Evolutionary conservation across 352 stramenopile species (phyloP).

Genomic region (Phytophthora quininea): DNA sequence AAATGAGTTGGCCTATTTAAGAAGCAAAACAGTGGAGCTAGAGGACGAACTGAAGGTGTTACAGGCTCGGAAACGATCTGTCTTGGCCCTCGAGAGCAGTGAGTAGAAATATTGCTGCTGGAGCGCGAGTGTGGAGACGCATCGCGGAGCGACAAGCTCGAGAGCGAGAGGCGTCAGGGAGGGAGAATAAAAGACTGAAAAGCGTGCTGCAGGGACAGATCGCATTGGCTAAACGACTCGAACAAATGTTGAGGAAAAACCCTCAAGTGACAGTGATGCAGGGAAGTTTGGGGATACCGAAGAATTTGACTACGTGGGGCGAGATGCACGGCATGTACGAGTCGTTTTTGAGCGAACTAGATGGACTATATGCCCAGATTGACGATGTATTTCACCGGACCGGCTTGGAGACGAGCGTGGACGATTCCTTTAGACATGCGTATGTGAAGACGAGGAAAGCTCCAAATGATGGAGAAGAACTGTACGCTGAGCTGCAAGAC

Average conservation of each 20-base stretch:
- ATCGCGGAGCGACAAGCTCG: slow-evolving; percentile 55
- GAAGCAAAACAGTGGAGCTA: slow-evolving; percentile 48
- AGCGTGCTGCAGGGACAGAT: slow-evolving; percentile 53
- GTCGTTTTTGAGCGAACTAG: slow-evolving; percentile 44
- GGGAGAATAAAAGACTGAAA: slow-evolving; percentile 52
- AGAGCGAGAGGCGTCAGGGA: slow-evolving; percentile 36
- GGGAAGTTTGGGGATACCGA: slow-evolving; percentile 1
- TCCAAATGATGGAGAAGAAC: slow-evolving; percentile 26
- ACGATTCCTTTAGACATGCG: slow-evolving; percentile 51
- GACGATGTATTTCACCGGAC: slow-evolving; percentile 54
- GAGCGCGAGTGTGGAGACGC: slow-evolving; percentile 49
- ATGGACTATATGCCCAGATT: slow-evolving; percentile 42
- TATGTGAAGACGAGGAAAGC: slow-evolving; percentile 35
- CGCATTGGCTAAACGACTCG: slow-evolving; percentile 49
- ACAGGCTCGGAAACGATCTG: slow-evolving; percentile 14
- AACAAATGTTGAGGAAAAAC: slow-evolving; percentile 57
- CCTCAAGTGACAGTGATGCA: slow-evolving; percentile 46
- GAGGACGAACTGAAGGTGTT: slow-evolving; percentile 42
- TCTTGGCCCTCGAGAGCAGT: background rate
- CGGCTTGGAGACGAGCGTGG: slow-evolving; percentile 42
- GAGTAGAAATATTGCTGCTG: slow-evolving; percentile 17
- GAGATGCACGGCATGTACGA: slow-evolving; percentile 37
- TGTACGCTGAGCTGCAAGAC: slow-evolving; percentile 48
- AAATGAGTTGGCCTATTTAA: slow-evolving; percentile 50
- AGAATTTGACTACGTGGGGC: slow-evolving; percentile 28